phyloP scores from a whole-genome alignment of 306 rosid species.

The Rosa persica region DNA sequence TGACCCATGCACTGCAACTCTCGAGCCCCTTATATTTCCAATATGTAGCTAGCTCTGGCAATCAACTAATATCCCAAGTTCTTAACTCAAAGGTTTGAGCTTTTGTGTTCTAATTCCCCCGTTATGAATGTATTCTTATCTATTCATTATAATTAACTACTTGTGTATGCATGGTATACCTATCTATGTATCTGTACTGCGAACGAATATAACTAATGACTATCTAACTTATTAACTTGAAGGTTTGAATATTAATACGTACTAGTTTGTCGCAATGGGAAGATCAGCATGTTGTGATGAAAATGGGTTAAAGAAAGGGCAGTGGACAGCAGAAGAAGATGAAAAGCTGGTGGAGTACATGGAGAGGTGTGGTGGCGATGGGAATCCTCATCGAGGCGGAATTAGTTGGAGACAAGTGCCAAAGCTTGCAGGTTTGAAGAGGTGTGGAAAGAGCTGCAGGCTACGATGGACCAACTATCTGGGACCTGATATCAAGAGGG shows the following conservation, averaged over 20 bases:
- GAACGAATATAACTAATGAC: background rate
- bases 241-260: background rate
- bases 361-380: constrained; percentile 55
- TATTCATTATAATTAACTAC: background rate
- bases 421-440: constrained; percentile 70
- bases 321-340: constrained; percentile 51
- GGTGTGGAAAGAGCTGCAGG: constrained; percentile 84
- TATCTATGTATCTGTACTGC: background rate
- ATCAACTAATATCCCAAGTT: no score
- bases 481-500: constrained; percentile 79
- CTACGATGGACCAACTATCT: constrained; percentile 79
- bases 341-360: constrained; percentile 46
- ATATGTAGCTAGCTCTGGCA: no score
- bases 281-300: constrained; percentile 17
- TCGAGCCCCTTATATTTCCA: no score
- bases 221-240: background rate
- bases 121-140: background rate
- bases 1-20: no score
- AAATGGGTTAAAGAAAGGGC: constrained; percentile 45
- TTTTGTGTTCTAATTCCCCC: no score
- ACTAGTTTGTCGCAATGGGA: background rate
- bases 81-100: no score
- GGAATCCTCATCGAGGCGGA: background rate
- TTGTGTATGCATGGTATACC: no score
- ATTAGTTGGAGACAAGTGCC: constrained; percentile 77